phyloP scores from a whole-genome alignment of 257 asterid genomes.

The Nicotiana attenuata region DNA sequence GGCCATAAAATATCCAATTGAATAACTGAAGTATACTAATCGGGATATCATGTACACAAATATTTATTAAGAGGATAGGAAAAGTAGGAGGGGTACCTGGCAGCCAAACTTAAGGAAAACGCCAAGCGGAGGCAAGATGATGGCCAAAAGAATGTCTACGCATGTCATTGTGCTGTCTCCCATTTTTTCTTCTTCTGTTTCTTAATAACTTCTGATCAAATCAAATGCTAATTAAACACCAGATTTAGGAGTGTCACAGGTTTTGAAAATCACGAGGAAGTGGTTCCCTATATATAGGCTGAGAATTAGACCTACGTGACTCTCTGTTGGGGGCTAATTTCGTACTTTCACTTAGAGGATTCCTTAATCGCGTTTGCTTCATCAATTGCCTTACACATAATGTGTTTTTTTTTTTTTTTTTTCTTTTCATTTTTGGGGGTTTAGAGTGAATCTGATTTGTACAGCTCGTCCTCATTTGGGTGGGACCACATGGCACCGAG shows the following conservation, averaged over 20 bases:
- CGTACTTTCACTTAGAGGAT: neutral
- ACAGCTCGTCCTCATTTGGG: too few relatives aligned
- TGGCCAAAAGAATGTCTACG: conserved; percentile 61
- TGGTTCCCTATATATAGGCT: neutral
- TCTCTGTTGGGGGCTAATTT: neutral
- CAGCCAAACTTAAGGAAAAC: conserved; percentile 33
- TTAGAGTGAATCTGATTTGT: too few relatives aligned
- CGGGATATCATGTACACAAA: too few relatives aligned
- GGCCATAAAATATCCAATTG: neutral
- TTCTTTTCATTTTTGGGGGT: too few relatives aligned
- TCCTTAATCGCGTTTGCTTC: conserved; percentile 8
- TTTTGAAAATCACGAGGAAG: neutral
- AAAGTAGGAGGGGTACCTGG: conserved; percentile 24
- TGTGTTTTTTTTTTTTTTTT: too few relatives aligned
- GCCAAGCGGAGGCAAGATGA: conserved; percentile 55
- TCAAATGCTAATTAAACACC: neutral
- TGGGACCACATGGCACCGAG: too few relatives aligned
- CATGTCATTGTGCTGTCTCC: conserved; percentile 43
- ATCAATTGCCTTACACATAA: neutral
- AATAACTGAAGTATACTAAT: too few relatives aligned
- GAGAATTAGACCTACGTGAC: neutral
- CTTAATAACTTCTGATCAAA: neutral
- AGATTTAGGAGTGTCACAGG: neutral
- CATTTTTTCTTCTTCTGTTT: conserved; percentile 23
- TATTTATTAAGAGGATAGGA: neutral